Evolutionary conservation across 495 filamentous ascomycete species (phyloP).

Genomic region (Rusavskia elegans): DNA sequence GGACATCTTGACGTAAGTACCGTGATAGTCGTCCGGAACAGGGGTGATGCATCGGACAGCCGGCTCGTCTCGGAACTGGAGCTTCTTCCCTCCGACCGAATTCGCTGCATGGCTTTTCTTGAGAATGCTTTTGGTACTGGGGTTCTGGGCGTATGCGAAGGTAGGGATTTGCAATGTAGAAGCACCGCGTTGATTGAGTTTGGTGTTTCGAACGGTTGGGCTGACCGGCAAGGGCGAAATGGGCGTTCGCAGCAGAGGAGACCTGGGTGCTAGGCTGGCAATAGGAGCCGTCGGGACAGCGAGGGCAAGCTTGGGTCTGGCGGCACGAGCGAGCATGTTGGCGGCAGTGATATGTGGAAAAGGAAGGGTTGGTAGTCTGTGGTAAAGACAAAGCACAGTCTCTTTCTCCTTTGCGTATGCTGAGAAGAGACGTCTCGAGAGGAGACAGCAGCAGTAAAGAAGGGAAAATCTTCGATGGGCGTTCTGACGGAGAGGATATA

Average conservation of each 20-base stretch:
- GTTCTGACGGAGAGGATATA: background rate
- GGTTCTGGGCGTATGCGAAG: constrained; percentile 30
- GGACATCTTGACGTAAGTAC: constrained; percentile 31
- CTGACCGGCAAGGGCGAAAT: constrained; percentile 27
- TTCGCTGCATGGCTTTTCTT: constrained; percentile 21
- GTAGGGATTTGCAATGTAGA: constrained; percentile 25
- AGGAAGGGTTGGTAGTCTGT: no score
- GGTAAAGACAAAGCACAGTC: no score
- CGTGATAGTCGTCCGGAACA: constrained; percentile 38
- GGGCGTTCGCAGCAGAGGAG: constrained; percentile 30
- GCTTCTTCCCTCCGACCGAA: constrained; percentile 21
- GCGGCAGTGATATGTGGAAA: background rate
- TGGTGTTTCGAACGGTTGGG: constrained; percentile 22
- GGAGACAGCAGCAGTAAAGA: background rate
- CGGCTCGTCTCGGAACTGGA: constrained; percentile 31
- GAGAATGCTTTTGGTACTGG: constrained; percentile 35
- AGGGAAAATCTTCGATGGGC: background rate
- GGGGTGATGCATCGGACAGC: constrained; percentile 36
- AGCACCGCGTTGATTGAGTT: constrained; percentile 21
- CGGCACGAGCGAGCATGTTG: constrained; percentile 25
- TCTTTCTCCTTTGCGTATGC: no score
- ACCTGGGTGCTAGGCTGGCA: constrained; percentile 23
- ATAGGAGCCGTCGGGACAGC: constrained; percentile 26
- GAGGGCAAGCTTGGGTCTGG: constrained; percentile 32
- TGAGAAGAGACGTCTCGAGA: background rate